Evolutionary conservation across 2,329 filamentous ascomycete species (phyloP), one percentile per base, ranked within the genome.

Genomic region (Setomelanomma holmii): DNA sequence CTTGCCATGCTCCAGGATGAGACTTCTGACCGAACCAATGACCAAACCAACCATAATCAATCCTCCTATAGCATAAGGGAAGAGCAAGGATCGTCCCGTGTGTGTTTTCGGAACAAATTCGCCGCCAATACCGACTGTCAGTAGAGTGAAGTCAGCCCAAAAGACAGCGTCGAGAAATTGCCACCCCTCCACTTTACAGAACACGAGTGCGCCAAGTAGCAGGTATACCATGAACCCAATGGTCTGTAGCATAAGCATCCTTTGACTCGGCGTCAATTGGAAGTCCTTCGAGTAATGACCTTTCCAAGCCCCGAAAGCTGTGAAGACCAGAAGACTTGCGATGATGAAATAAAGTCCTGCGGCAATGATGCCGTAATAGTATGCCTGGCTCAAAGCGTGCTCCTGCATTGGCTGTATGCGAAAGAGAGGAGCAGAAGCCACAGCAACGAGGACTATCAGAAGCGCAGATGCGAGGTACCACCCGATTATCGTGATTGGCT

Each of bases 401-500:
- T 75, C 68, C 35, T 69, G 51, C 12, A 71, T 71, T 0, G 79
- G 75, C 17, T 73, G 70, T 8, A 80, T 68, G 14, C 74, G 76
- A 49, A 82, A 79, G 10, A 76, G 58, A 2, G 72, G 69, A 6
- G 78, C 76, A 0, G 77, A 78, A 10, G 81, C 78, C 5, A 80
- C 76, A 14, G 75, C 69, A 3, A 85, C 77, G 8, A 85, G 76
- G 4, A 75, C 77, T 22, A 86, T 80, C 23, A 87, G 75, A 1
- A 86, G 74, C 4, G 81, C 54, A 0, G 82, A 82, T 11, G 84
- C 77, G 2, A 84, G 60, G 40, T 82, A 80, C 73, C 83, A 86
- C n/a, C 84, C 83, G n/a, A 80, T 61, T 27, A 86, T 84, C 0
- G 83, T 86, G 38, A 86, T 82, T 1, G 84, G 81, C 60, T 86